Percentiles rank a stretch among this genome's conserved stretches.
Conservation (phyloP, 345 rosid species). For the Pseudoturritis turrita region DNA sequence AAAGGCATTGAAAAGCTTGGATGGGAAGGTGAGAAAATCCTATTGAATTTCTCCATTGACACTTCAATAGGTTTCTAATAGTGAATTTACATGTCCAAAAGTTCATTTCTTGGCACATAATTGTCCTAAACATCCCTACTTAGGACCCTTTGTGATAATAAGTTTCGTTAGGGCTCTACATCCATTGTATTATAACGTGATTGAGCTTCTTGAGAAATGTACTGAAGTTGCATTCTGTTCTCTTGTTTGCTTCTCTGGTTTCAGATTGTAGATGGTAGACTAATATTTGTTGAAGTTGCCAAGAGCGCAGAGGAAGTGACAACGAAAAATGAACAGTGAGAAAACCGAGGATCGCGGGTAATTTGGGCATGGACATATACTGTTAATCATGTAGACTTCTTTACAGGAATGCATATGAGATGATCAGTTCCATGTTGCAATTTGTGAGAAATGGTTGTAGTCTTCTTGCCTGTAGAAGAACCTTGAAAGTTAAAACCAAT, state of each 20-base stretch:
- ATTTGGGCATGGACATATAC: not conserved
- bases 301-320: constrained; percentile 14
- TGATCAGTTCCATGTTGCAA: not conserved
- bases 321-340: not conserved
- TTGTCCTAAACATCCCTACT: not conserved
- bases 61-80: not conserved
- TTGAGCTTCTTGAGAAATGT: not conserved
- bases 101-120: not conserved
- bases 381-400: not conserved
- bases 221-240: not conserved
- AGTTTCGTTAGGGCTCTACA: no score
- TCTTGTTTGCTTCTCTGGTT: not conserved
- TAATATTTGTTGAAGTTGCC: constrained; percentile 57
- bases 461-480: not conserved
- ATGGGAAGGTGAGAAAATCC: constrained; percentile 49
- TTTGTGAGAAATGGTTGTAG: not conserved
- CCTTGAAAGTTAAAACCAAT: no score
- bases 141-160: not conserved
- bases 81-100: not conserved
- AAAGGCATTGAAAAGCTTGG: constrained; percentile 54
- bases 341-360: not conserved
- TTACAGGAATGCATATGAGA: no score
- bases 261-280: constrained; percentile 47
- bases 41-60: not conserved
- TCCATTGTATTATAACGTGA: not conserved